A percentile compares a stretch with the other conserved stretches of the same genome.
phyloP scores from a whole-genome alignment of 2,329 filamentous ascomycete genomes.

The Zymoseptoria tritici region DNA sequence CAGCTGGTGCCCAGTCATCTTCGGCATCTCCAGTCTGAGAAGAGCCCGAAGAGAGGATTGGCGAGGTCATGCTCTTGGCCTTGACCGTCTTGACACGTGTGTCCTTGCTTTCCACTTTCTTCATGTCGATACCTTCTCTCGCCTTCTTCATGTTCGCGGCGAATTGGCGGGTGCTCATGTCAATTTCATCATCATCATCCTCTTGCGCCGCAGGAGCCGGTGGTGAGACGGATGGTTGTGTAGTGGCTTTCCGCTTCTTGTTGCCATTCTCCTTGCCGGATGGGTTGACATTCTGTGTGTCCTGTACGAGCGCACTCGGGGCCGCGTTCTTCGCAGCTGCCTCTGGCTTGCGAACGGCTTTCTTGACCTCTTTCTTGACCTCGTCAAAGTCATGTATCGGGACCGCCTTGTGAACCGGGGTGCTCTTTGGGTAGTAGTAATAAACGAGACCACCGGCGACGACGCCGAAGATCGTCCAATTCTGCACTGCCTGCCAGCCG shows the following conservation, averaged over 20 bases:
- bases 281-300: conserved; percentile 1
- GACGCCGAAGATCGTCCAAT: conserved; percentile 5
- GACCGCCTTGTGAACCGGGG: background rate
- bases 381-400: conserved; percentile 8
- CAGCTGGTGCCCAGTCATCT: conserved; percentile 68
- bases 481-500: conserved; percentile 3
- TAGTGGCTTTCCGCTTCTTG: conserved; percentile 31
- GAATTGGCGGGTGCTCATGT: conserved; percentile 65
- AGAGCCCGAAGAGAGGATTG: conserved; percentile 49
- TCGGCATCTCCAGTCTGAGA: conserved; percentile 71
- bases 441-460: conserved; percentile 1
- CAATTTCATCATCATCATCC: conserved; percentile 48
- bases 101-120: conserved; percentile 58
- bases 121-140: conserved; percentile 55
- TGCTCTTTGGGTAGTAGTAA: conserved; percentile 7
- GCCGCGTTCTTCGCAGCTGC: background rate
- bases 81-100: conserved; percentile 41
- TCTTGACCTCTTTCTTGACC: conserved; percentile 14
- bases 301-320: background rate
- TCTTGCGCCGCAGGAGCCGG: conserved; percentile 25
- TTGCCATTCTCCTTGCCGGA: conserved; percentile 3
- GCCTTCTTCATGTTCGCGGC: conserved; percentile 64
- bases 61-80: conserved; percentile 30
- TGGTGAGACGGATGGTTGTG: conserved; percentile 11
- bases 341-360: conserved; percentile 3